A percentile compares a stretch with the other conserved stretches of the same genome.
phyloP scores from a whole-genome alignment of 1,284 basidiomycete genomes.

The Spongiforma sp. region DNA sequence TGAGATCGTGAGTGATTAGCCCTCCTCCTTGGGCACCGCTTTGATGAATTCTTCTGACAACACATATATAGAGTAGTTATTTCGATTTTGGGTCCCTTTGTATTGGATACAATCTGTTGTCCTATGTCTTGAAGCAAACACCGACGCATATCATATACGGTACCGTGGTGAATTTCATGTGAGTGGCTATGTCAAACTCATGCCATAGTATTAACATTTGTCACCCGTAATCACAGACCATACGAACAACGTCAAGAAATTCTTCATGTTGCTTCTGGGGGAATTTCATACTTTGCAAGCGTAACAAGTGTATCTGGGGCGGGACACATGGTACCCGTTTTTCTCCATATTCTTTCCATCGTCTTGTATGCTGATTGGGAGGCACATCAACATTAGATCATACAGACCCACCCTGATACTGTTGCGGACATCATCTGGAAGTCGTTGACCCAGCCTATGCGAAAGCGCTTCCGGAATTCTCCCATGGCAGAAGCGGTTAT shows the following conservation, averaged over 20 bases:
- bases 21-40: too few species aligned
- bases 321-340: too few species aligned
- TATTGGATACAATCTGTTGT: constrained; percentile 4
- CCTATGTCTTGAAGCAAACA: constrained; percentile 1
- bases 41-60: background rate
- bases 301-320: too few species aligned
- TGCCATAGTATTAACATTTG: background rate
- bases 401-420: constrained; percentile 5
- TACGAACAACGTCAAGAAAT: background rate
- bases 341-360: background rate
- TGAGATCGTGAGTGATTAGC: too few species aligned
- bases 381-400: background rate
- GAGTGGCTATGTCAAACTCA: background rate
- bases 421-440: too few species aligned
- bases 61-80: background rate
- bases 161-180: background rate
- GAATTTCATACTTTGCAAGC: too few species aligned
- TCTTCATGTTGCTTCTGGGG: too few species aligned
- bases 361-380: background rate
- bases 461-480: background rate
- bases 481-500: too few species aligned
- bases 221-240: too few species aligned
- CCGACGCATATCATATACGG: constrained; percentile 10
- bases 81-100: background rate
- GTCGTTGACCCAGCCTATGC: background rate